A percentile compares a stretch with the other conserved stretches of the same genome.
Evolutionary conservation across 1,284 basidiomycete genomes (phyloP).

Genomic region (Ganoderma sinense): DNA sequence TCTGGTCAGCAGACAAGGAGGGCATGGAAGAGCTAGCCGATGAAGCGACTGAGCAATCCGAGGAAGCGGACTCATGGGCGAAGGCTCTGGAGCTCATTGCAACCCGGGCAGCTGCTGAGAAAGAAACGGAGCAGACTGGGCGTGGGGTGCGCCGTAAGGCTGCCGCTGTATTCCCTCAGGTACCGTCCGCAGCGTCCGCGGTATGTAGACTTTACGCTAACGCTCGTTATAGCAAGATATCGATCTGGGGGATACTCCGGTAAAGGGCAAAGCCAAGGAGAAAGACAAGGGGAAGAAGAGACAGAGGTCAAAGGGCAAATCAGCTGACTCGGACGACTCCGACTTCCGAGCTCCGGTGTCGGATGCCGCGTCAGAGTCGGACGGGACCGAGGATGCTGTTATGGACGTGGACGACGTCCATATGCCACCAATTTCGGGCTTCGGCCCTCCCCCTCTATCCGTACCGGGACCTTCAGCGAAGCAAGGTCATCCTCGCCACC

Average conservation of each 20-base stretch:
- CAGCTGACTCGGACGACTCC: slow-evolving; percentile 44
- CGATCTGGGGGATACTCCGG: slow-evolving; percentile 41
- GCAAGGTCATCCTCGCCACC: slow-evolving; percentile 9
- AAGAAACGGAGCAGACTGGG: slow-evolving; percentile 62
- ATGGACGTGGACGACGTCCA: slow-evolving; percentile 25
- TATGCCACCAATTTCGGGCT: slow-evolving; percentile 22
- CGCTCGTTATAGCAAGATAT: slow-evolving; percentile 31
- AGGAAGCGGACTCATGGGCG: slow-evolving; percentile 81
- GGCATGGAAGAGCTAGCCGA: slow-evolving; percentile 71
- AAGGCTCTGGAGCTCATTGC: slow-evolving; percentile 73
- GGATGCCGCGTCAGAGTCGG: slow-evolving; percentile 41
- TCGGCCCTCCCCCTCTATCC: slow-evolving; percentile 6
- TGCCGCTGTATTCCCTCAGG: slow-evolving; percentile 63
- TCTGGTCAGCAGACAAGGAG: slow-evolving; percentile 85
- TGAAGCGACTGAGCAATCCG: slow-evolving; percentile 46
- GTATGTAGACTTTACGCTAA: neutral
- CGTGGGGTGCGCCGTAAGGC: slow-evolving; percentile 77
- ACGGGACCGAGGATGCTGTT: slow-evolving; percentile 33
- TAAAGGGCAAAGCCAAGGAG: slow-evolving; percentile 35
- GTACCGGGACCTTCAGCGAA: slow-evolving; percentile 8
- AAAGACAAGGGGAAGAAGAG: slow-evolving; percentile 34
- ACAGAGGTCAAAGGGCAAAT: slow-evolving; percentile 38
- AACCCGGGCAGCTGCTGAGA: slow-evolving; percentile 53
- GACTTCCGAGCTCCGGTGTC: slow-evolving; percentile 43
- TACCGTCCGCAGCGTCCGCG: slow-evolving; percentile 32